Percentiles rank a stretch among this genome's conserved stretches.
These are phyloP conservation scores for Lachnellula subtilissima DNA, from an alignment of 2,329 filamentous ascomycete species.

Conservation along the genomic window DNA sequence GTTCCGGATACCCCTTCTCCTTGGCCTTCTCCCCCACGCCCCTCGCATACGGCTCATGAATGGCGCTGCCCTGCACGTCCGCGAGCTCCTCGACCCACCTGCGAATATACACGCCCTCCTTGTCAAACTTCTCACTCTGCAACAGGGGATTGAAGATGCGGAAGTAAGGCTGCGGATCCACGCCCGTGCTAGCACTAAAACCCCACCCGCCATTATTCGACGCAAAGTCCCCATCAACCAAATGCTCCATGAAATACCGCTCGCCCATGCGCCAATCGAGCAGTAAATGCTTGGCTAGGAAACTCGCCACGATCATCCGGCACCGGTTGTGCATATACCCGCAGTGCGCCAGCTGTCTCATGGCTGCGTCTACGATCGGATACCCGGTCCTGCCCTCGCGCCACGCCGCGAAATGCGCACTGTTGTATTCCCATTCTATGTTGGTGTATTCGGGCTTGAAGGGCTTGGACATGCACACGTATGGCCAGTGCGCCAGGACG, in stretches of 20 bases:
- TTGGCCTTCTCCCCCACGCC: conserved; percentile 49
- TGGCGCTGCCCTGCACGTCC: conserved; percentile 57
- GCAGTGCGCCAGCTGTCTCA: conserved; percentile 66
- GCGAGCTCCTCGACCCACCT: conserved; percentile 76
- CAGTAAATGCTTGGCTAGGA: conserved; percentile 73
- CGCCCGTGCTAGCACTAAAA: conserved; percentile 60
- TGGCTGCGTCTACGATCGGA: conserved; percentile 80
- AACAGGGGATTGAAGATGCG: conserved; percentile 81
- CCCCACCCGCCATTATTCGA: conserved; percentile 34
- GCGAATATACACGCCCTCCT: conserved; percentile 72
- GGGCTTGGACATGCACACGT: conserved; percentile 72
- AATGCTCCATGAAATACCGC: conserved; percentile 73
- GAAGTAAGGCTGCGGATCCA: conserved; percentile 87
- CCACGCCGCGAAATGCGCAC: conserved; percentile 68
- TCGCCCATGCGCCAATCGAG: conserved; percentile 83
- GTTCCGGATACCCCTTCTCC: conserved; percentile 67
- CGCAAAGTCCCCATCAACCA: conserved; percentile 33
- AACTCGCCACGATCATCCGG: conserved; percentile 79
- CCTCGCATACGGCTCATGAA: conserved; percentile 80
- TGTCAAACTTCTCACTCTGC: conserved; percentile 84
- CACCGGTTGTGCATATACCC: conserved; percentile 83
- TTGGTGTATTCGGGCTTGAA: conserved; percentile 83
- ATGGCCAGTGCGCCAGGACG: conserved; percentile 80
- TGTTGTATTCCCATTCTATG: conserved; percentile 75
- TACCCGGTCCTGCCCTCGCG: conserved; percentile 69